A percentile compares a stretch with the other conserved stretches of the same genome.
phyloP scores from a whole-genome alignment of 148 eudicot genomes.

The Pharnaceum exiguum region DNA sequence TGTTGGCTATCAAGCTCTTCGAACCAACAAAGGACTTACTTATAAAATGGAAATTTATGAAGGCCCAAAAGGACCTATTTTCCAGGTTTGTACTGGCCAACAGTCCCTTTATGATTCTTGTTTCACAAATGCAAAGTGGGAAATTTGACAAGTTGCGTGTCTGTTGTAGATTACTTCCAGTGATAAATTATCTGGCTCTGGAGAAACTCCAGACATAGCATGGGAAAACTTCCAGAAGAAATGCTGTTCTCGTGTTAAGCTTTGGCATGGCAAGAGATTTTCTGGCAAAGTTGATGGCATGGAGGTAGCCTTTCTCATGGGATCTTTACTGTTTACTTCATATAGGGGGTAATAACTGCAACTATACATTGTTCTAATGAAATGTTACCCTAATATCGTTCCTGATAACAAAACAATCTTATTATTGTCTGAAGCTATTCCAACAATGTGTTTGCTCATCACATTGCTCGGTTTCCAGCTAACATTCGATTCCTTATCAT shows the following conservation, averaged over 20 bases:
- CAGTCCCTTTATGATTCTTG: slow-evolving; percentile 1
- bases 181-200: slow-evolving; percentile 62
- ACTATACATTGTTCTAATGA: no score
- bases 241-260: slow-evolving; percentile 51
- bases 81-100: slow-evolving; percentile 46
- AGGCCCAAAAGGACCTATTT: slow-evolving; percentile 79
- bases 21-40: slow-evolving; percentile 56
- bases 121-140: background rate
- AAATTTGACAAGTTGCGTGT: slow-evolving; percentile 1
- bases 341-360: no score
- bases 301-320: slow-evolving; percentile 64
- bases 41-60: slow-evolving; percentile 80
- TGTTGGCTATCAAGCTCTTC: slow-evolving; percentile 71
- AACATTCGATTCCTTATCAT: no score
- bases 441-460: no score
- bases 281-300: slow-evolving; percentile 85
- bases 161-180: slow-evolving; percentile 61
- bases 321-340: no score
- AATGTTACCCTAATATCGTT: no score
- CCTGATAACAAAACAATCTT: no score
- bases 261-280: slow-evolving; percentile 81
- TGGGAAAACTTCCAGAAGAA: slow-evolving; percentile 83
- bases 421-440: no score
- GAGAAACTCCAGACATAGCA: slow-evolving; percentile 95
- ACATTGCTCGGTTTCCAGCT: no score